Base-by-base conservation (phyloP, 768 basidiomycete genomes). In the Lactarius quietus region DNA sequence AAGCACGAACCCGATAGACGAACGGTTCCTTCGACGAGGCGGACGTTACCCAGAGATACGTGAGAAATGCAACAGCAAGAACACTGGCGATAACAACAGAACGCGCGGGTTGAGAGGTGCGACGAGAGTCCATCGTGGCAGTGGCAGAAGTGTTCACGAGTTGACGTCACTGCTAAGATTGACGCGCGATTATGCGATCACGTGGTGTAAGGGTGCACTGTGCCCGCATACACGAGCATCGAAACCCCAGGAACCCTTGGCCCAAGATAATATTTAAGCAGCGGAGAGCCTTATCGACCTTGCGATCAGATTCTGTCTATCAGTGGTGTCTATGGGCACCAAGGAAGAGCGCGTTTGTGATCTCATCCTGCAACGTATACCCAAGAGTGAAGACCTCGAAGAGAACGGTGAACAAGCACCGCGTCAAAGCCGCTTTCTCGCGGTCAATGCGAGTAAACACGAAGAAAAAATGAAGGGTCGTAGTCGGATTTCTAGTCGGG, bases 271-370 rank as follows among this genome's bases (percentile, higher is more conserved):
- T n/a, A n/a, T n/a, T n/a, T n/a, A n/a, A n/a, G n/a, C n/a, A n/a
- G n/a, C n/a, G n/a, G n/a, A n/a, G n/a, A n/a, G n/a, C n/a, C n/a
- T n/a, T n/a, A n/a, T n/a, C n/a, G n/a, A n/a, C n/a, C n/a, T n/a
- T n/a, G n/a, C n/a, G n/a, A n/a, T n/a, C n/a, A n/a, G n/a, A n/a
- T n/a, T n/a, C n/a, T n/a, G n/a, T n/a, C n/a, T n/a, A n/a, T n/a
- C n/a, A n/a, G n/a, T n/a, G n/a, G n/a, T n/a, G n/a, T n/a, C n/a
- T n/a, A n/a, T n/a, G n/a, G n/a, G n/a, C n/a, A n/a, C n/a, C n/a
- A 85, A 82, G 5, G 89, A 96, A 73, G 97, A 98, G 67, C 84
- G 95, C 64, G 95, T 94, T 6, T 98, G 96, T 76, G 97, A 98
- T 77, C 92, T 93, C 71, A 98, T 98, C 71, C 78, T 99, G 54